These are phyloP conservation scores for Strobilomyces confusus DNA, from an alignment of 768 basidiomycete species.

Conservation along the genomic window DNA sequence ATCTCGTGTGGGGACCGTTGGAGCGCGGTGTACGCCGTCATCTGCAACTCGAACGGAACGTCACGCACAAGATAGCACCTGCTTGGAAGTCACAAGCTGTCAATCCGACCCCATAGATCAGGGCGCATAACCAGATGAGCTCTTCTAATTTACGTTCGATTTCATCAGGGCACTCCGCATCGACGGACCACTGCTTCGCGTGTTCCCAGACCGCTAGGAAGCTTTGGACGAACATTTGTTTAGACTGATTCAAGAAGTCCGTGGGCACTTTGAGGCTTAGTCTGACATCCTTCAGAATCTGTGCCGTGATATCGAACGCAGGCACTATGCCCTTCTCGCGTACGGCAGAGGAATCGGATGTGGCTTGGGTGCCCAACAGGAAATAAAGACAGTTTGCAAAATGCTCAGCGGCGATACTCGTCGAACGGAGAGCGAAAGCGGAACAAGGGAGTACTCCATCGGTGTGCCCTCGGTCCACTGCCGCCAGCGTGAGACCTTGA, in stretches of 20 bases:
- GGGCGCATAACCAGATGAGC: no score
- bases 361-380: constrained; percentile 3
- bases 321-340: constrained; percentile 14
- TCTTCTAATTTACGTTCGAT: no score
- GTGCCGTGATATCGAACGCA: constrained; percentile 48
- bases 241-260: constrained; percentile 23
- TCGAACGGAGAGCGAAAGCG: constrained; percentile 3
- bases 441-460: constrained; percentile 28
- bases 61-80: constrained; percentile 44
- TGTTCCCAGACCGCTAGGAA: constrained; percentile 7
- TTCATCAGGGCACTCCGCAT: no score
- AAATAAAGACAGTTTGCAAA: constrained; percentile 4
- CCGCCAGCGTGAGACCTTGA: constrained; percentile 23
- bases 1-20: background rate
- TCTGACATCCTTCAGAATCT: constrained; percentile 45
- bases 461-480: constrained; percentile 32
- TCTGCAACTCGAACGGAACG: no score
- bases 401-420: background rate
- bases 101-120: constrained; percentile 56
- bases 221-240: background rate
- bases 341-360: background rate
- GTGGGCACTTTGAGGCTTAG: constrained; percentile 15
- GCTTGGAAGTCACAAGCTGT: constrained; percentile 41
- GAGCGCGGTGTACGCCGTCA: background rate
- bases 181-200: constrained; percentile 41